A percentile compares a stretch with the other conserved stretches of the same genome.
Evolutionary conservation across 2,329 filamentous ascomycete genomes (phyloP).

Genomic region (Zymoseptoria tritici): DNA sequence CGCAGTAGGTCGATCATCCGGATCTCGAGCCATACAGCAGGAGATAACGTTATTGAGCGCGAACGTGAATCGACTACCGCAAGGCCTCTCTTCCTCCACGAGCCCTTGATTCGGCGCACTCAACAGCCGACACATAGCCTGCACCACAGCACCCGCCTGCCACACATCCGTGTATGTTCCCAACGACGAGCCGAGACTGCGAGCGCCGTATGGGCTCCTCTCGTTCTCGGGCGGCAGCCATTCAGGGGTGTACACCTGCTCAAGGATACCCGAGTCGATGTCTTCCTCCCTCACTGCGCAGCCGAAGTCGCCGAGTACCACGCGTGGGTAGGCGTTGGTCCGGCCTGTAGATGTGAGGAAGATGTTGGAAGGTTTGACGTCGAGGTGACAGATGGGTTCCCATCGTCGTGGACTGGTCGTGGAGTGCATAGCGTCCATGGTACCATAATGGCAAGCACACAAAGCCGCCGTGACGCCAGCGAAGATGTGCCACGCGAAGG

Average conservation of each 20-base stretch:
- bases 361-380: slow-evolving; percentile 16
- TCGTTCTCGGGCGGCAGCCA: slow-evolving; percentile 15
- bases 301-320: slow-evolving; percentile 19
- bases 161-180: slow-evolving; percentile 17
- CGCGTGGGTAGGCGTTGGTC: slow-evolving; percentile 4
- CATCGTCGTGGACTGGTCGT: slow-evolving; percentile 2
- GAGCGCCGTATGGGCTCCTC: not conserved
- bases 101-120: slow-evolving; percentile 3
- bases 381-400: slow-evolving; percentile 17
- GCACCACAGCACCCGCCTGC: slow-evolving; percentile 15
- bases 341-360: slow-evolving; percentile 3
- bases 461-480: slow-evolving; percentile 10
- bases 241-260: slow-evolving; percentile 5
- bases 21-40: slow-evolving; percentile 5
- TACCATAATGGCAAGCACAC: slow-evolving; percentile 28
- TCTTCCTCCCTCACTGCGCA: slow-evolving; percentile 9
- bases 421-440: not conserved
- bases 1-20: slow-evolving; percentile 1
- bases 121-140: slow-evolving; percentile 9
- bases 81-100: slow-evolving; percentile 5
- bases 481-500: slow-evolving; percentile 14
- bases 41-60: slow-evolving; percentile 6
- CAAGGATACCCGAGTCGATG: slow-evolving; percentile 4
- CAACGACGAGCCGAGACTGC: slow-evolving; percentile 1
- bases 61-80: slow-evolving; percentile 6